Evolutionary conservation across 2,329 filamentous ascomycete genomes (phyloP).

Genomic region (Fusarium neocosmosporiellum): DNA sequence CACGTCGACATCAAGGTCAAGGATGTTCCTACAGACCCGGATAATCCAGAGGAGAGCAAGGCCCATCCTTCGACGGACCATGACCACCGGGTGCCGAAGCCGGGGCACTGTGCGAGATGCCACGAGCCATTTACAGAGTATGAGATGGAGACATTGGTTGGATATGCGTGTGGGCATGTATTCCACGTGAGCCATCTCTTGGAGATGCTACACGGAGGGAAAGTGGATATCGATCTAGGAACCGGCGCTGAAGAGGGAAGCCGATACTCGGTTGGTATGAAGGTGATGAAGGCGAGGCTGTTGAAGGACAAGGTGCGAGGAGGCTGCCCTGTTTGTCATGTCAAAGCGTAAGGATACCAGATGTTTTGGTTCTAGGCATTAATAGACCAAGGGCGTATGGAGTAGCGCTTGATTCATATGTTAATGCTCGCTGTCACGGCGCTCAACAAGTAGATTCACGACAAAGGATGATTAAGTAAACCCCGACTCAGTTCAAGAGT

Average conservation of each 20-base stretch:
- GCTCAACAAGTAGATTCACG: constrained; percentile 4
- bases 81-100: constrained; percentile 51
- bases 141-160: constrained; percentile 79
- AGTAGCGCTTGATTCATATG: constrained; percentile 16
- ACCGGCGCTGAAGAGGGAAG: constrained; percentile 55
- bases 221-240: constrained; percentile 60
- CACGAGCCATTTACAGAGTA: constrained; percentile 66
- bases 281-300: constrained; percentile 87
- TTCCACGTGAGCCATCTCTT: constrained; percentile 82
- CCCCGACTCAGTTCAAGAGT: constrained; percentile 36
- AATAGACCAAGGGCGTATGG: constrained; percentile 23
- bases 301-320: constrained; percentile 75
- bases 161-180: constrained; percentile 85
- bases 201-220: constrained; percentile 59
- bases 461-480: constrained; percentile 13
- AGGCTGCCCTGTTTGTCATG: constrained; percentile 71
- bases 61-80: constrained; percentile 32
- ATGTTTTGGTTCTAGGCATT: constrained; percentile 15
- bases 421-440: constrained; percentile 2
- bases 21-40: constrained; percentile 49
- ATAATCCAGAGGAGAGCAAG: constrained; percentile 35
- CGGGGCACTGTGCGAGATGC: constrained; percentile 71
- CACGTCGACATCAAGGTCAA: constrained; percentile 58
- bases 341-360: constrained; percentile 32
- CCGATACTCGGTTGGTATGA: constrained; percentile 79